A percentile compares a stretch with the other conserved stretches of the same genome.
These are phyloP conservation scores for Solanum pinnatisectum DNA, from an alignment of 257 asterid genomes.

Conservation along the genomic window DNA sequence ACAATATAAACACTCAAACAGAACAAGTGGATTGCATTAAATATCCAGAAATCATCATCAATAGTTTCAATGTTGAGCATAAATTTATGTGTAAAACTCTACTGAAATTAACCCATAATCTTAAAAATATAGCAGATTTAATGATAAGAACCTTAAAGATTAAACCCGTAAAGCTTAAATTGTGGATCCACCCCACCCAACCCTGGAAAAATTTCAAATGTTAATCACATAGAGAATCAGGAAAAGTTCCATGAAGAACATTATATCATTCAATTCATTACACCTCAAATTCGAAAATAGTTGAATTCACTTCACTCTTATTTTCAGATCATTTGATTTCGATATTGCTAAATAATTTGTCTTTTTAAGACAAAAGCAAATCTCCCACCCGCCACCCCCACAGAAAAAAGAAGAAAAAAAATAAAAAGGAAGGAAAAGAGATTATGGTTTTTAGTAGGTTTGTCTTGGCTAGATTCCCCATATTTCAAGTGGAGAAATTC, in stretches of 20 bases:
- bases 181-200: neutral
- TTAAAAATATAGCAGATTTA: neutral
- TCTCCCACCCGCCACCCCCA: neutral
- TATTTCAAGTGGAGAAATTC: neutral
- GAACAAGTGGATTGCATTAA: neutral
- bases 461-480: neutral
- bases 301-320: neutral
- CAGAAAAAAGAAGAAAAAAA: neutral
- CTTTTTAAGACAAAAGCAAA: neutral
- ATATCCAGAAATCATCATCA: neutral
- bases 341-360: neutral
- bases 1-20: neutral
- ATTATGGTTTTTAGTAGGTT: neutral
- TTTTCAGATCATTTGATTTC: neutral
- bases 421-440: neutral
- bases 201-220: neutral
- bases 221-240: neutral
- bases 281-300: neutral
- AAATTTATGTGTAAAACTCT: neutral
- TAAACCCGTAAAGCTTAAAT: neutral
- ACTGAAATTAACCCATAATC: neutral
- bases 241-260: neutral
- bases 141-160: neutral
- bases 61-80: neutral
- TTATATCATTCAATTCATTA: neutral